Conservation (phyloP, 1,284 basidiomycete species). For the Papiliotrema fonsecae region DNA sequence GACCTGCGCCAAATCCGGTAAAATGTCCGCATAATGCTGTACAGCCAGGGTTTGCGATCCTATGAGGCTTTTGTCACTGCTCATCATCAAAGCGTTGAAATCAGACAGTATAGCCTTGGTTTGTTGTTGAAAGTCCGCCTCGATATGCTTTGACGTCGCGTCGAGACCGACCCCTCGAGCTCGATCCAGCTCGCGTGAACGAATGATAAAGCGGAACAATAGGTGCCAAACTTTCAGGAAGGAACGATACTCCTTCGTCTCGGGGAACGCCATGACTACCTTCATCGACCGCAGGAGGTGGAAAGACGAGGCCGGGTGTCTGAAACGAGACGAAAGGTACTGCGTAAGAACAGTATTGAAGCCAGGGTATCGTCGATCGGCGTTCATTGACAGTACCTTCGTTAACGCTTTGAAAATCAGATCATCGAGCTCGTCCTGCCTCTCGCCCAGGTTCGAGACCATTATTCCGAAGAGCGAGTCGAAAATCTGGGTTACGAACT, state of each 20-base stretch:
- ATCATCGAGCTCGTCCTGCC: slow-evolving; percentile 67
- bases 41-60: slow-evolving; percentile 92
- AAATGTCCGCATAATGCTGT: slow-evolving; percentile 87
- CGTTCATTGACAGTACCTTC: slow-evolving; percentile 80
- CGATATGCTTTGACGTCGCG: slow-evolving; percentile 78
- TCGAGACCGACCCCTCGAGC: slow-evolving; percentile 71
- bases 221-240: slow-evolving; percentile 94
- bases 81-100: slow-evolving; percentile 85
- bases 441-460: slow-evolving; percentile 65
- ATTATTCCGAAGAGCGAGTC: slow-evolving; percentile 90
- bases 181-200: slow-evolving; percentile 82
- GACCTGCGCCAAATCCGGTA: slow-evolving; percentile 79
- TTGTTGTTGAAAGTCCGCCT: slow-evolving; percentile 77
- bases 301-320: slow-evolving; percentile 66
- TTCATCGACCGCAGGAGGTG: slow-evolving; percentile 85
- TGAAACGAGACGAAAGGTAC: slow-evolving; percentile 88
- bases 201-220: slow-evolving; percentile 87
- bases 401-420: slow-evolving; percentile 87
- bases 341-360: slow-evolving; percentile 89
- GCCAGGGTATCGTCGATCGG: slow-evolving; percentile 92
- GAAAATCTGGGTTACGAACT: slow-evolving; percentile 87
- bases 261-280: slow-evolving; percentile 69
- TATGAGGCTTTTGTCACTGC: slow-evolving; percentile 71
- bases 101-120: slow-evolving; percentile 68
- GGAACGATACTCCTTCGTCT: slow-evolving; percentile 71